These are phyloP conservation scores for Cytospora piceicola DNA, from an alignment of 2,329 filamentous ascomycete genomes.

Conservation along the genomic window DNA sequence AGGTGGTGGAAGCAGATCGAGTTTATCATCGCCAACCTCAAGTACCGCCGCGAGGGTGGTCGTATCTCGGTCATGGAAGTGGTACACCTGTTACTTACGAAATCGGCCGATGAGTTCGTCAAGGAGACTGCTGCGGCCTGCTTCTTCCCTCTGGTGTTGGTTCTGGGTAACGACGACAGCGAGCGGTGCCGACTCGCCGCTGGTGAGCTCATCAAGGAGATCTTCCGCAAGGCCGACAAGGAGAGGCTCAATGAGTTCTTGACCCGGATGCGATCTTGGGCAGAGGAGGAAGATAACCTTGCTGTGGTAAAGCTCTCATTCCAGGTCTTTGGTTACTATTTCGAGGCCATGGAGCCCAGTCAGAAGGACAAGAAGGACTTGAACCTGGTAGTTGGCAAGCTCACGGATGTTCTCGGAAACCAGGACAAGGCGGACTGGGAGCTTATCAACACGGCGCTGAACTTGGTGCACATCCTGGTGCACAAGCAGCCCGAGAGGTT, in stretches of 20 bases:
- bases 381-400: slow-evolving; percentile 60
- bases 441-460: slow-evolving; percentile 73
- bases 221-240: slow-evolving; percentile 77
- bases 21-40: slow-evolving; percentile 88
- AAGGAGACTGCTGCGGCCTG: slow-evolving; percentile 81
- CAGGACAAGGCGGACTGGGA: slow-evolving; percentile 69
- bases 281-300: slow-evolving; percentile 73
- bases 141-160: slow-evolving; percentile 84
- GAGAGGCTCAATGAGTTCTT: slow-evolving; percentile 74
- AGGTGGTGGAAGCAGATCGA: slow-evolving; percentile 87
- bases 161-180: slow-evolving; percentile 86
- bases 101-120: slow-evolving; percentile 79
- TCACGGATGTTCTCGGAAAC: slow-evolving; percentile 57
- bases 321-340: slow-evolving; percentile 81
- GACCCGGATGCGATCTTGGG: slow-evolving; percentile 72
- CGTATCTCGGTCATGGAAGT: slow-evolving; percentile 93
- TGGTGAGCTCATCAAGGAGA: slow-evolving; percentile 75
- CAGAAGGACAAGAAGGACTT: slow-evolving; percentile 70
- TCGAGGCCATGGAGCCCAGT: slow-evolving; percentile 67
- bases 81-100: slow-evolving; percentile 81
- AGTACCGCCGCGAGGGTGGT: slow-evolving; percentile 87
- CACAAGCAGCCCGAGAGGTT: slow-evolving; percentile 66
- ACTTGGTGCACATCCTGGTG: slow-evolving; percentile 69
- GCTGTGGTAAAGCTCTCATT: slow-evolving; percentile 74
- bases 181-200: slow-evolving; percentile 84